Evolutionary conservation across 1,139 yeast species (phyloP), one percentile per base, ranked within the genome.

Genomic region (Kluyveromyces sp.): DNA sequence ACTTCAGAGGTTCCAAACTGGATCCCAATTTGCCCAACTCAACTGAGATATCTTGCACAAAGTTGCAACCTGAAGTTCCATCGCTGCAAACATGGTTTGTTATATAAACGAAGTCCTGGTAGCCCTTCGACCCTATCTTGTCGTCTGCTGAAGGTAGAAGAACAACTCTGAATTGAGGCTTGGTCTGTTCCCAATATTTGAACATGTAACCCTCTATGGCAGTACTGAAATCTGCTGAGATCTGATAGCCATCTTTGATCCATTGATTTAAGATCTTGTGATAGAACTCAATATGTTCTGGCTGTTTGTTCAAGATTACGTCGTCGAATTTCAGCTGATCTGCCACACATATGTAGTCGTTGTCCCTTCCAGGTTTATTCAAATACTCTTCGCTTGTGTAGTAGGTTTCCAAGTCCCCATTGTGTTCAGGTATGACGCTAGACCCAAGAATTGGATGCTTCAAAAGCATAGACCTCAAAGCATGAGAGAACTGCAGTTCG

Each of bases 21-120:
- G 33, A 40, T 4, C 36, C 32, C 3, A 18, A 20, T 15, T 33
- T 40, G 20, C 35, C 40, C 13, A 56, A 22, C 3, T 36, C 39
- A 2, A 34, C 35, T 4, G 44, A 40, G 15, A 57, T 38, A 38
- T 55, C 61, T 36, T 52, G 46, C 28, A 56, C 49, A 22, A 57
- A 38, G 43, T 56, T 55, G 7, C 51, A 42, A 36, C 53, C 51
- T 19, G 54, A 53, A 17, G 44, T 46, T 4, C 55, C 62, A 42
- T 57, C 62, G 7, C 55, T 47, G 32, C 49, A 46, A 36, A 52
- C 47, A 44, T 57, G 62, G 36, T 57, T 56, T 32, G 57, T 51
- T 29, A 57, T 39, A 33, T 46, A 52, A 22, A 53, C 46, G 11
- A 56, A 36, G 16, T 45, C 43, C 9, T 40, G 42, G 36, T 44